phyloP scores from a whole-genome alignment of 768 basidiomycete species.

The Sporobolomyces phaffii region DNA sequence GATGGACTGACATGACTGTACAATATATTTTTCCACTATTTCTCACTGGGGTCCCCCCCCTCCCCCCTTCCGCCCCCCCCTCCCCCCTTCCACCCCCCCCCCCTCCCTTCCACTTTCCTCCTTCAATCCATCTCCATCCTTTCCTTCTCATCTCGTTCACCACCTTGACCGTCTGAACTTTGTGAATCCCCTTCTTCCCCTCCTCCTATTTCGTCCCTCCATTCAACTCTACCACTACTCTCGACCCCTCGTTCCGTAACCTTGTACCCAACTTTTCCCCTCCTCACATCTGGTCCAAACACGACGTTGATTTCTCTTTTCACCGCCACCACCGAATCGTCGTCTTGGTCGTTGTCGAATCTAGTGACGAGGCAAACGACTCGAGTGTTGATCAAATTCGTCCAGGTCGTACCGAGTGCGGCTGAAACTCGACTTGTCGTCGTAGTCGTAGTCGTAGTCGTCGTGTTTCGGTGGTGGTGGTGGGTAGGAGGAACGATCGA shows the following conservation, averaged over 20 bases:
- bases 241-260: constrained; percentile 4
- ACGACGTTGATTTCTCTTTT: constrained; percentile 19
- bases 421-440: constrained; percentile 18
- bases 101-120: not conserved
- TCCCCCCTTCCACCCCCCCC: not conserved
- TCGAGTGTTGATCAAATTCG: constrained; percentile 15
- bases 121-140: not conserved
- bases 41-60: no score
- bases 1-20: no score
- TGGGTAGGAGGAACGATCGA: not conserved
- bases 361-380: constrained; percentile 8
- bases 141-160: not conserved
- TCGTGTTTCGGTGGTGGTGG: no score
- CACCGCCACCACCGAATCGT: no score
- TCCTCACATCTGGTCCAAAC: constrained; percentile 18
- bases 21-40: no score
- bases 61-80: no score
- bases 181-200: not conserved
- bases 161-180: not conserved
- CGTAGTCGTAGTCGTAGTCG: no score
- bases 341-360: not conserved
- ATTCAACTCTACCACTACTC: constrained; percentile 5
- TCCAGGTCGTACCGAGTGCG: constrained; percentile 30
- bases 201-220: not conserved
- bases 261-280: constrained; percentile 22